phyloP scores from a whole-genome alignment of 371 early-diverging fungal species.

The Mortierella sp. region DNA sequence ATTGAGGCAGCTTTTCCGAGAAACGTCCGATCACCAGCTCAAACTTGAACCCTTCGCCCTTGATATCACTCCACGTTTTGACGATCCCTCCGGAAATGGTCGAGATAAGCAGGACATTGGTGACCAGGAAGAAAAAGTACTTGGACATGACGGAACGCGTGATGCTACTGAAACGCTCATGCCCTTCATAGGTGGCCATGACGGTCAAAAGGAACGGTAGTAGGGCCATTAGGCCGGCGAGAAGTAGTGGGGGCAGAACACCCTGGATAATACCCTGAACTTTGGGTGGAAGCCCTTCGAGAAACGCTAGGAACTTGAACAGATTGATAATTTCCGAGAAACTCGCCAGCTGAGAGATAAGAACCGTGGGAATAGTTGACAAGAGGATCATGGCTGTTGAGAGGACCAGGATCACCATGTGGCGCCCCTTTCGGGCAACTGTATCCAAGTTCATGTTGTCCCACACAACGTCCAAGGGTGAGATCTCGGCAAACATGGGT shows the following conservation, averaged over 20 bases:
- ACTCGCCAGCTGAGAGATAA: slow-evolving; percentile 72
- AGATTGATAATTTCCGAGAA: slow-evolving; percentile 35
- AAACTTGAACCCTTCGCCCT: slow-evolving; percentile 58
- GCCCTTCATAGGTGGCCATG: slow-evolving; percentile 76
- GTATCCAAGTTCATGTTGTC: slow-evolving; percentile 75
- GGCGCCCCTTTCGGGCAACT: slow-evolving; percentile 67
- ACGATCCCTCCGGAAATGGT: slow-evolving; percentile 77
- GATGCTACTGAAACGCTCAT: slow-evolving; percentile 69
- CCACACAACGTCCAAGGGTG: slow-evolving; percentile 87
- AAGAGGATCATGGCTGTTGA: slow-evolving; percentile 72
- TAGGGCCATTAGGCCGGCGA: slow-evolving; percentile 77
- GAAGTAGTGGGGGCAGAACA: slow-evolving; percentile 77
- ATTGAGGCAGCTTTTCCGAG: slow-evolving; percentile 72
- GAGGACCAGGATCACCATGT: slow-evolving; percentile 57
- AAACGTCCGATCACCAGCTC: slow-evolving; percentile 59
- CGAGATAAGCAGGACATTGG: slow-evolving; percentile 84
- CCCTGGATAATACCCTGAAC: slow-evolving; percentile 79
- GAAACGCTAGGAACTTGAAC: slow-evolving; percentile 55
- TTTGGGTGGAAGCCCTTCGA: slow-evolving; percentile 42
- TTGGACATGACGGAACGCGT: slow-evolving; percentile 67
- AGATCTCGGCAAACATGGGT: slow-evolving; percentile 70
- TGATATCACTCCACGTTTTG: slow-evolving; percentile 58
- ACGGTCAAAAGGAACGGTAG: slow-evolving; percentile 77
- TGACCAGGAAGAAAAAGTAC: slow-evolving; percentile 84
- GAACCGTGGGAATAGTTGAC: slow-evolving; percentile 77